Percentiles rank a stretch among this genome's conserved stretches.
Evolutionary conservation across 2,329 filamentous ascomycete genomes (phyloP).

Genomic region (Diaporthe longicolla): DNA sequence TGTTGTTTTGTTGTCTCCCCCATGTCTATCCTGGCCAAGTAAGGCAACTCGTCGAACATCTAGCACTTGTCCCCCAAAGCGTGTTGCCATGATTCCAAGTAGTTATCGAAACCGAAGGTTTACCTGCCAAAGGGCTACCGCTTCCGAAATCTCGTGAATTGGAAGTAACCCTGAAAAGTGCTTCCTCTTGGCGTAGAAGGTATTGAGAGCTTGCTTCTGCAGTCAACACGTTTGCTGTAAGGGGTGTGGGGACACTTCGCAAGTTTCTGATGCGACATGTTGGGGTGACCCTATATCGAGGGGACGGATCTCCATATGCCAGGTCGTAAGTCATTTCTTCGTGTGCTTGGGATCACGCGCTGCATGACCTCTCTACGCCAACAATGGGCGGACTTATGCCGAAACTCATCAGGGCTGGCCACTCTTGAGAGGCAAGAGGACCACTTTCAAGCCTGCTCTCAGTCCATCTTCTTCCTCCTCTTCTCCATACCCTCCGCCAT

Average conservation of each 20-base stretch:
- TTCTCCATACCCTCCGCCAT: conserved; percentile 60
- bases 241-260: not conserved
- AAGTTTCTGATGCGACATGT: not conserved
- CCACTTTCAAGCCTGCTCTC: not conserved
- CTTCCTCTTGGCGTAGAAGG: not conserved
- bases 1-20: not conserved
- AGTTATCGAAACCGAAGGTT: no score
- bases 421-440: not conserved
- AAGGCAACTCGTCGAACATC: no score
- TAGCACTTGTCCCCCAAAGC: not conserved
- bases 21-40: not conserved
- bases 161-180: not conserved
- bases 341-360: not conserved
- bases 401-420: not conserved
- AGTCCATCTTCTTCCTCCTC: conserved; percentile 46
- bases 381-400: not conserved
- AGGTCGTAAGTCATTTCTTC: not conserved
- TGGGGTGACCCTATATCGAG: not conserved
- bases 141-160: not conserved
- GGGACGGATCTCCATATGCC: not conserved
- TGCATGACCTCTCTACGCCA: not conserved
- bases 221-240: not conserved
- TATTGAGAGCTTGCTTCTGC: not conserved
- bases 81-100: not conserved
- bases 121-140: not conserved